Evolutionary conservation across 495 filamentous ascomycete species (phyloP).

Genomic region (Penicillium roqueforti): DNA sequence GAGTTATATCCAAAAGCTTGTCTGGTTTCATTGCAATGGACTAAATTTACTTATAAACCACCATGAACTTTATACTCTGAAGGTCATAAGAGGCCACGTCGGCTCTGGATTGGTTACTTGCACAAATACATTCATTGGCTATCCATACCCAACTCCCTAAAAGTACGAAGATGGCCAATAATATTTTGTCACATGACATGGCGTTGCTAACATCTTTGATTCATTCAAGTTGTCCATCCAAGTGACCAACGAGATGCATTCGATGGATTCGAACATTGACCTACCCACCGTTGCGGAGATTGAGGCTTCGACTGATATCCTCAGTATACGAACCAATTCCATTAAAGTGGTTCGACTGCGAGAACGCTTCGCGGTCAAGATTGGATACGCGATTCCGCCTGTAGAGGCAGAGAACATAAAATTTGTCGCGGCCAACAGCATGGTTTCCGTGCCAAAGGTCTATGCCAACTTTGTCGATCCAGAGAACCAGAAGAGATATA

Average conservation of each 20-base stretch:
- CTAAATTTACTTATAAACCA: neutral
- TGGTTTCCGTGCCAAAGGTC: slow-evolving; percentile 19
- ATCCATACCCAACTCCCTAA: too few species aligned
- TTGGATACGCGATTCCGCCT: slow-evolving; percentile 10
- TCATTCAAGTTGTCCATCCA: neutral
- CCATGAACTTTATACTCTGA: neutral
- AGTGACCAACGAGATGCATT: neutral
- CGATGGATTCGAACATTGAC: neutral
- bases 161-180: too few species aligned
- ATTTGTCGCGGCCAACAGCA: slow-evolving; percentile 19
- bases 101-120: too few species aligned
- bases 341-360: slow-evolving; percentile 22
- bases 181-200: too few species aligned
- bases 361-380: slow-evolving; percentile 20
- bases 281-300: slow-evolving; percentile 19
- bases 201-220: neutral
- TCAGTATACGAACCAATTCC: slow-evolving; percentile 12
- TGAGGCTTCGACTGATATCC: slow-evolving; percentile 14
- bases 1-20: slow-evolving; percentile 28
- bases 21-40: slow-evolving; percentile 11
- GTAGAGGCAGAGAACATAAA: slow-evolving; percentile 23
- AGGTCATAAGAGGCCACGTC: too few species aligned
- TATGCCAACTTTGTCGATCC: slow-evolving; percentile 17
- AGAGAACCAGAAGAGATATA: slow-evolving; percentile 16
- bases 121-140: too few species aligned